These are phyloP conservation scores for Jackrogersella minutella DNA, from an alignment of 495 filamentous ascomycete genomes.

Conservation along the genomic window DNA sequence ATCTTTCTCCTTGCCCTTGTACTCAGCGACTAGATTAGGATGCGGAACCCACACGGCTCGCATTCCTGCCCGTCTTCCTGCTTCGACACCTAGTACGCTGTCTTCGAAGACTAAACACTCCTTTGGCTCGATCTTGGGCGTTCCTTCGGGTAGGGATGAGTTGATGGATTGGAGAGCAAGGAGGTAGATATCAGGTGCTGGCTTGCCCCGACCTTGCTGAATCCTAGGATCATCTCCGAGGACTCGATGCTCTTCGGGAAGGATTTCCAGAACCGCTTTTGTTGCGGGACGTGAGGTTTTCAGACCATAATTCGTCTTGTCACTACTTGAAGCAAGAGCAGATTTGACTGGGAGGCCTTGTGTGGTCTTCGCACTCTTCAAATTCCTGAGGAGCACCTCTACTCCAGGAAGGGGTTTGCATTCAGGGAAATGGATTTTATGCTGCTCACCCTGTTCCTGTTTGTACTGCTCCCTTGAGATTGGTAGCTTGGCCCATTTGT, in stretches of 20 bases:
- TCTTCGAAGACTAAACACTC: constrained; percentile 95
- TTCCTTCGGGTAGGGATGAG: constrained; percentile 52
- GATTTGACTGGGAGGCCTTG: constrained; percentile 30
- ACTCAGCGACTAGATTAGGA: constrained; percentile 69
- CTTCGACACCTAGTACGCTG: constrained; percentile 82
- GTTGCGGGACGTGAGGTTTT: constrained; percentile 39
- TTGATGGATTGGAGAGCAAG: constrained; percentile 81
- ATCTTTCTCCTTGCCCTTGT: constrained; percentile 70
- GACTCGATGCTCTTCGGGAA: constrained; percentile 61
- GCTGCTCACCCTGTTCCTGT: constrained; percentile 61
- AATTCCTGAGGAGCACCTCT: constrained; percentile 64
- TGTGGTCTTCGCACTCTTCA: constrained; percentile 30
- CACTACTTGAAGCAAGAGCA: constrained; percentile 44
- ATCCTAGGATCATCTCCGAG: constrained; percentile 81
- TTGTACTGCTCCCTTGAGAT: constrained; percentile 69
- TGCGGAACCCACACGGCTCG: constrained; percentile 88
- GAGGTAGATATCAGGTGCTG: constrained; percentile 86
- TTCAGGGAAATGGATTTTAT: constrained; percentile 69
- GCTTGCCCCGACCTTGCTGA: constrained; percentile 76
- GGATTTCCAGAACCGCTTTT: constrained; percentile 33
- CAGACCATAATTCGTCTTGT: constrained; percentile 36
- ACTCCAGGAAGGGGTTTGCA: constrained; percentile 77
- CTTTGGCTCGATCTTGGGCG: constrained; percentile 55
- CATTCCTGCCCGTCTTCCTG: constrained; percentile 87
- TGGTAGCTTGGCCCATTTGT: constrained; percentile 81